phyloP scores from a whole-genome alignment of 2,329 filamentous ascomycete species.

The Macrophomina pseudophaseolina region DNA sequence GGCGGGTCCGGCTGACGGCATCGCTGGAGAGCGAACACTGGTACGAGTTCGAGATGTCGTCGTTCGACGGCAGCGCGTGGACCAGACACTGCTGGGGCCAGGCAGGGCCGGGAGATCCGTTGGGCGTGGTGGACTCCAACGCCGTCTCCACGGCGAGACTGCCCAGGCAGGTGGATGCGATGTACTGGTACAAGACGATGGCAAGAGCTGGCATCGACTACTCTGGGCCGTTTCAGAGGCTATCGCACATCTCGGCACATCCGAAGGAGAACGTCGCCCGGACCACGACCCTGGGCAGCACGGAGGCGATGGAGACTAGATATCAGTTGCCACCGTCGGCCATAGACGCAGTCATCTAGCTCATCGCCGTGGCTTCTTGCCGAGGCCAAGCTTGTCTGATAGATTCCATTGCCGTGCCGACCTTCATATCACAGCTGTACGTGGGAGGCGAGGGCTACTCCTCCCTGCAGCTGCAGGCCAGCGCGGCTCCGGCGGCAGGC shows the following conservation, averaged over 20 bases:
- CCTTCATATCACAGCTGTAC: constrained; percentile 13
- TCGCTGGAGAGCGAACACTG: constrained; percentile 28
- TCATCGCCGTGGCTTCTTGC: too few species aligned
- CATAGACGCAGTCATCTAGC: too few species aligned
- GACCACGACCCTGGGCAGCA: neutral
- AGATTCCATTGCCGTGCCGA: neutral
- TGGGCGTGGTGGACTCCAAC: too few species aligned
- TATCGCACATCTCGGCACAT: neutral
- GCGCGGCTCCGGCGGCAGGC: neutral
- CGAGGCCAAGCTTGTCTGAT: too few species aligned
- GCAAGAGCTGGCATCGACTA: neutral
- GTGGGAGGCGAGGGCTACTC: too few species aligned
- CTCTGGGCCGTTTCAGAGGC: neutral
- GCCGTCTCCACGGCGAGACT: neutral
- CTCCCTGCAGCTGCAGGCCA: constrained; percentile 5
- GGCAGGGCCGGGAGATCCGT: too few species aligned
- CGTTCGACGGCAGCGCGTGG: constrained; percentile 34
- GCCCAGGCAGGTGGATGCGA: neutral
- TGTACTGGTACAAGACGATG: neutral
- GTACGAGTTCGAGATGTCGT: constrained; percentile 32
- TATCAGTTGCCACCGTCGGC: too few species aligned
- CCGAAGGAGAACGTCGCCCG: neutral
- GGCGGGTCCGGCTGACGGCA: constrained; percentile 27
- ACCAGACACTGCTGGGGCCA: constrained; percentile 32
- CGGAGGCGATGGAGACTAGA: neutral